Percentiles rank a stretch among this genome's conserved stretches.
Evolutionary conservation across 805 yeast genomes (phyloP).

Genomic region (Ogataea ganodermae): DNA sequence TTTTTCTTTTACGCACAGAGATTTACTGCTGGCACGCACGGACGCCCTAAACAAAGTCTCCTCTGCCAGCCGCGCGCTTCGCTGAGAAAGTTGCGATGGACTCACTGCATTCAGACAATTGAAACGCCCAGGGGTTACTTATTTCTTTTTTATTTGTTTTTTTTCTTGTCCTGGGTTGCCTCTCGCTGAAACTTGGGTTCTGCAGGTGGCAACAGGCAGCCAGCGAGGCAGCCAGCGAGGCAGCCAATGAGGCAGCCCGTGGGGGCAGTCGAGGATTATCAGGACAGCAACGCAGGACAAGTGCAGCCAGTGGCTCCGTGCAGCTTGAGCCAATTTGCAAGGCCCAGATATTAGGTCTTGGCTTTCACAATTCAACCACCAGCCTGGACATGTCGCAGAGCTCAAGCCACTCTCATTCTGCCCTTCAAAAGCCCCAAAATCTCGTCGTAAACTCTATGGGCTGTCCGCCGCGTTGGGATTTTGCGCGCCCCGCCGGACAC

Average conservation of each 20-base stretch:
- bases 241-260: no score
- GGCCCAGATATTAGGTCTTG: no score
- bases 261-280: no score
- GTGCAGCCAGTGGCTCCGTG: no score
- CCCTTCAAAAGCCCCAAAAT: neutral
- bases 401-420: no score
- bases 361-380: no score
- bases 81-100: neutral
- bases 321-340: no score
- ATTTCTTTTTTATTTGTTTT: neutral
- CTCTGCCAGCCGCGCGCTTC: neutral
- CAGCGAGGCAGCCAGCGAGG: neutral
- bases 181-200: neutral
- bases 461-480: neutral
- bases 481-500: neutral
- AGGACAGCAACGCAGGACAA: no score
- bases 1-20: neutral
- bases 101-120: neutral
- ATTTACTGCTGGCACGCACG: neutral
- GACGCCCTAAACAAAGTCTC: neutral
- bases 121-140: conserved; percentile 1
- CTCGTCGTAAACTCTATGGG: neutral
- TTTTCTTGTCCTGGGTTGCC: neutral
- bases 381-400: no score
- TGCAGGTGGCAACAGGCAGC: neutral